Conservation (phyloP, 257 asterid species). For the Lithospermum erythrorhizon region DNA sequence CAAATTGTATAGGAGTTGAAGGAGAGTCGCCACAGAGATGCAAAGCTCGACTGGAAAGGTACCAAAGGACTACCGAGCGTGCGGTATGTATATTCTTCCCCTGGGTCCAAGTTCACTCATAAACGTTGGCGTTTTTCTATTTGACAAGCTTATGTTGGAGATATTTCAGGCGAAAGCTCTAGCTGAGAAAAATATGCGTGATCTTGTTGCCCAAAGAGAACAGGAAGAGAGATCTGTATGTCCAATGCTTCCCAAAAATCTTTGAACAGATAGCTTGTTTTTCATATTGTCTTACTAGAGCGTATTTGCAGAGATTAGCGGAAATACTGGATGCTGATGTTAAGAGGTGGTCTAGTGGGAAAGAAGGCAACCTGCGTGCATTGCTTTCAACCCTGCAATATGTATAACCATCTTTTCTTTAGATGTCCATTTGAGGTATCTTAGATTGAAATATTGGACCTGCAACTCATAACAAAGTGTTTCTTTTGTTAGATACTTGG, state of each 20-base stretch:
- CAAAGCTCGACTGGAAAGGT: slow-evolving; percentile 90
- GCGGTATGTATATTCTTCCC: slow-evolving; percentile 52
- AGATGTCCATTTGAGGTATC: background rate
- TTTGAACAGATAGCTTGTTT: slow-evolving; percentile 13
- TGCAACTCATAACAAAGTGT: background rate
- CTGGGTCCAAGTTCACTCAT: slow-evolving; percentile 5
- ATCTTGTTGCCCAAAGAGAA: slow-evolving; percentile 79
- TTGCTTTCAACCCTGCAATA: slow-evolving; percentile 91
- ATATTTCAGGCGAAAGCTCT: slow-evolving; percentile 81
- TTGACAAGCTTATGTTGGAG: slow-evolving; percentile 9
- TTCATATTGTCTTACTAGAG: slow-evolving; percentile 20
- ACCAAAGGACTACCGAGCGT: slow-evolving; percentile 84
- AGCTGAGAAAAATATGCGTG: slow-evolving; percentile 93
- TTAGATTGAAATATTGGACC: too few species aligned
- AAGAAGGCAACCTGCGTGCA: slow-evolving; percentile 89
- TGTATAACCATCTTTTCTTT: slow-evolving; percentile 32
- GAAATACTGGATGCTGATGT: slow-evolving; percentile 81
- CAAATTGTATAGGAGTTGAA: slow-evolving; percentile 49
- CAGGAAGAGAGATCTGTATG: slow-evolving; percentile 79
- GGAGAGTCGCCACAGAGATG: slow-evolving; percentile 83
- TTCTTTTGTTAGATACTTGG: slow-evolving; percentile 70
- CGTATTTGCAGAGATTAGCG: slow-evolving; percentile 64
- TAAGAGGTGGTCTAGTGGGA: slow-evolving; percentile 90
- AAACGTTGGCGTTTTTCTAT: slow-evolving; percentile 1
- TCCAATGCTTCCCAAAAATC: slow-evolving; percentile 12